Percentiles rank a stretch among this genome's conserved stretches.
These are phyloP conservation scores for Eragrostis tef DNA, from an alignment of 202 grass and related monocot genomes.

Conservation along the genomic window DNA sequence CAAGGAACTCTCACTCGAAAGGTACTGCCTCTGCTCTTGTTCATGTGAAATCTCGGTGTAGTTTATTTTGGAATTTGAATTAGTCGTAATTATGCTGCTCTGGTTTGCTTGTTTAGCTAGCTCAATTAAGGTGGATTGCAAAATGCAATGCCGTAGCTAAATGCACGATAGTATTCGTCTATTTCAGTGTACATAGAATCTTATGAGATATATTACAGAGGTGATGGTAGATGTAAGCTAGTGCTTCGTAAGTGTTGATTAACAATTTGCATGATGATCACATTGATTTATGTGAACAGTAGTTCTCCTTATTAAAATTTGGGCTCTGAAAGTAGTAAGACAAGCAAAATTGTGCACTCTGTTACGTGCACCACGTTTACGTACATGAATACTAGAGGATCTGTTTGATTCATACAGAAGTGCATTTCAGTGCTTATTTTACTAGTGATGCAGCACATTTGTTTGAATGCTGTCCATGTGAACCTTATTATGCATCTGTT, in stretches of 20 bases:
- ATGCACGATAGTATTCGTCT: not conserved
- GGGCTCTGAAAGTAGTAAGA: not conserved
- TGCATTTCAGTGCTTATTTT: conserved; percentile 2
- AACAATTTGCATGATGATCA: not conserved
- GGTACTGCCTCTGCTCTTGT: conserved; percentile 44
- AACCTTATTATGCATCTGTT: not conserved
- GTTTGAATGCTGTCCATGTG: not conserved
- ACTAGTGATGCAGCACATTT: conserved; percentile 3
- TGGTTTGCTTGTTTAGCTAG: conserved; percentile 11
- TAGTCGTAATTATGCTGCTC: conserved; percentile 28
- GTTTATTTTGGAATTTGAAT: conserved; percentile 16
- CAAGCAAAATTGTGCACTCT: not conserved
- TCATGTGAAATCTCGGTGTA: not conserved
- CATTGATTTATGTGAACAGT: not conserved
- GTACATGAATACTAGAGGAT: not conserved
- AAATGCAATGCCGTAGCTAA: conserved; percentile 8
- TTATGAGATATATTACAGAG: not conserved
- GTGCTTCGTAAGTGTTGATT: conserved; percentile 15
- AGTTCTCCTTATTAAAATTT: conserved; percentile 5
- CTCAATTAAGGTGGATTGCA: conserved; percentile 12
- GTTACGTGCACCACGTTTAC: not conserved
- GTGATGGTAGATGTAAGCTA: not conserved
- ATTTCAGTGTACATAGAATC: not conserved
- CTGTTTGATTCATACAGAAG: not conserved
- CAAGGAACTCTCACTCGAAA: conserved; percentile 71